Evolutionary conservation across 768 basidiomycete genomes (phyloP), one percentile per base, ranked within the genome.

Genomic region (Royoungia palumana): DNA sequence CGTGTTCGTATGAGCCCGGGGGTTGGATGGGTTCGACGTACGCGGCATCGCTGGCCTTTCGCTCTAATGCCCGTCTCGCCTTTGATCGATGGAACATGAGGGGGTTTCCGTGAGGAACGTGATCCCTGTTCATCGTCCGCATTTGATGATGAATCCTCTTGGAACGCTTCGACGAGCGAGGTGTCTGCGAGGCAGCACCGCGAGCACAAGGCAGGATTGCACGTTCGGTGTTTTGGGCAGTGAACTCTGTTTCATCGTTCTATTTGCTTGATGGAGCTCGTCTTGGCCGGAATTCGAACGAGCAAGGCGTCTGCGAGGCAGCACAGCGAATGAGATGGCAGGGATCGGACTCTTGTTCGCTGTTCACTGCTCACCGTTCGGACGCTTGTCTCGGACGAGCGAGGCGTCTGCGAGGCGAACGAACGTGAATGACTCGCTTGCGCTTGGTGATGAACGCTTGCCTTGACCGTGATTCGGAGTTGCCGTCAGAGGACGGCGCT

Each of bases 371-470:
- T 47, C 49, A 35, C 49, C 21, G 13, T 48, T 36, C 21, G 17
- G 27, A 35, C 36, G 38, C 19, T 27, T 41, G 9, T 44, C 34
- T 40, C 44, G 20, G 41, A 42, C 6, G 47, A 27, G 46, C 45
- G 32, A 56, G 49, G 61, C 35, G 46, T 25, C 50, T 54, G 58
- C 55, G 41, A 57, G 60, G 62, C 60, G 46, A 51, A 41, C 42
- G 34, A 38, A 35, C n/a, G 46, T 35, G 49, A 47, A 59, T 46
- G 50, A 44, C 47, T 35, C 35, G 34, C 14, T 50, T 50, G 43
- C 19, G 54, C 43, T 47, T 19, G 14, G 22, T 17, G 39, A 46
- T 40, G 50, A 34, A 14, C 7, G 24, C 17, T 24, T 3, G 12
- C 13, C 24, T 39, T 16, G 39, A 30, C 35, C 16, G 30, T 50